Base-by-base conservation (phyloP, 2,329 filamentous ascomycete species). In the Aspergillus oerlinghausenensis region DNA sequence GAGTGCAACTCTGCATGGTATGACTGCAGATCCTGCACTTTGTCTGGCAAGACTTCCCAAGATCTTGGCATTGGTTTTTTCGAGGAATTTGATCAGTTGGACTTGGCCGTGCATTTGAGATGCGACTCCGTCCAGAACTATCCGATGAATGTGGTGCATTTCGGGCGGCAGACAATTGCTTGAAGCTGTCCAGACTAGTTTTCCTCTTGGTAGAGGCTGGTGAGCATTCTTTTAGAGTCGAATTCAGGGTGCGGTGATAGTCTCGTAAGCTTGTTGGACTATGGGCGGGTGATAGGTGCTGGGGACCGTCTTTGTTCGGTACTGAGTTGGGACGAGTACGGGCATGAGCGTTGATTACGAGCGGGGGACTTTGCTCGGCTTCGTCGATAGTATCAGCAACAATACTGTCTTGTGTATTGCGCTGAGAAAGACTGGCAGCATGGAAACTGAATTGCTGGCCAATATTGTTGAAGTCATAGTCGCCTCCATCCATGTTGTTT, bases 21-120 rank as follows among this genome's bases (percentile, higher is more conserved):
- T 58, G 56, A 10, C 40, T 47, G 19, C 56, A 58, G 7, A 5
- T 47, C n/a, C 23, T 35, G 32, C 56, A 58, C 25, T 47, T 29
- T 29, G 14, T 40, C 6, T 49, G 3, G n/a, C 9, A 35, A 11
- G 11, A 7, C 10, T 32, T 42, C 4, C 49, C 40, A 7, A 23
- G 10, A 6, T 47, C 14, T 1, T 11, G 4, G 3, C 11, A 25
- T 2, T 7, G 11, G 10, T 47, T 23, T 5, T 47, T 47, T 14
- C 23, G 43, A 14, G 23, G 11, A 14, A 7, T 23, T 10, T 23
- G 10, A 47, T 47, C 43, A 7, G 11, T 17, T 23, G 43, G 21
- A 17, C 19, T 23, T 14, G 43, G 11, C 23, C 8, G 43, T 47
- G 6, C 14, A 6, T 23, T 21, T 14, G 21, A 14, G 43, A 2